phyloP scores from a whole-genome alignment of 331 rosid species.

The Malus hybrid region DNA sequence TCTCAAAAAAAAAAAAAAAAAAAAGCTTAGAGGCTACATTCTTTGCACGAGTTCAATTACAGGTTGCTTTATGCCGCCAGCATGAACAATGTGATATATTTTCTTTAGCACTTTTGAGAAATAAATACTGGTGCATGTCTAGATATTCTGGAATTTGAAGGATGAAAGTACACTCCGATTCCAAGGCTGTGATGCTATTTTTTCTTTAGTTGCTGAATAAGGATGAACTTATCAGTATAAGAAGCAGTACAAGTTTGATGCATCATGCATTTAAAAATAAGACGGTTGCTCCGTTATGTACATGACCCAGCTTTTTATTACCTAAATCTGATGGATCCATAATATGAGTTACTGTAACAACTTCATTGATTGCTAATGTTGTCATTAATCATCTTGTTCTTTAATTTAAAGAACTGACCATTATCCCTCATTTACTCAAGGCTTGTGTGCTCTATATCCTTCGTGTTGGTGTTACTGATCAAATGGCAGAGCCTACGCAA shows the following conservation, averaged over 20 bases:
- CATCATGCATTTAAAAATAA: neutral
- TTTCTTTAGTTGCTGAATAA: neutral
- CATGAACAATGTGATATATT: neutral
- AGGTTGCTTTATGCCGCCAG: neutral
- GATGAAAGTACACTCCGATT: neutral
- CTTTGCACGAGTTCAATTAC: neutral
- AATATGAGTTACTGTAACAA: neutral
- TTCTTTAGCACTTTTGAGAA: neutral
- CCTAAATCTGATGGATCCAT: neutral
- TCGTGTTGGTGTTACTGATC: constrained; percentile 89
- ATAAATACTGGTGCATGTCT: neutral
- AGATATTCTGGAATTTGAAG: constrained; percentile 5
- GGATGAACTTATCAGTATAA: neutral
- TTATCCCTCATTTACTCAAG: constrained; percentile 32
- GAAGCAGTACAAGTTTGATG: neutral
- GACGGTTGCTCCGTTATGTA: neutral
- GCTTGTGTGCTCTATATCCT: constrained; percentile 93
- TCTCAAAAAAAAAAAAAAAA: too few species aligned
- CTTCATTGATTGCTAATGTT: neutral
- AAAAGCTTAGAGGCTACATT: neutral
- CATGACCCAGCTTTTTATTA: neutral
- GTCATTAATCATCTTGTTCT: neutral
- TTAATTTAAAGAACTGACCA: constrained; percentile 19
- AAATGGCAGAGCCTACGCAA: constrained; percentile 92
- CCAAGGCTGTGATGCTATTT: neutral